phyloP scores from a whole-genome alignment of 192 early-diverging fungal genomes.

The Backusella tuberculispora region DNA sequence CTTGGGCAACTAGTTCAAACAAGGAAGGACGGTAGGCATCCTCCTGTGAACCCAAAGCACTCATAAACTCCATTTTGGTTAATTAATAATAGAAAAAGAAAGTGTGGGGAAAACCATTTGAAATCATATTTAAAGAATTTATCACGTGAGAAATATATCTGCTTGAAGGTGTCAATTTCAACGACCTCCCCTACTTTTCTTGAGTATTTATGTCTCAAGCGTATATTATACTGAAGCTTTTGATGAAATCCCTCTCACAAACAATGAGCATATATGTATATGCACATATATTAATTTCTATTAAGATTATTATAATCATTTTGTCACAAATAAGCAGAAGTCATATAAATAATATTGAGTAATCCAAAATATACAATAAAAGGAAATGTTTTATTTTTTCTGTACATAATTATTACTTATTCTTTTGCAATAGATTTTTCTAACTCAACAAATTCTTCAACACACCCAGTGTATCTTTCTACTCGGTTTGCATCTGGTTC shows the following conservation, averaged over 20 bases:
- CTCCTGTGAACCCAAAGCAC: constrained; percentile 70
- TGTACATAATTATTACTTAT: constrained; percentile 8
- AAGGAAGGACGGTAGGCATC: constrained; percentile 82
- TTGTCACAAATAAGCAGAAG: too few relatives aligned
- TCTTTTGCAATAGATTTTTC: constrained; percentile 3
- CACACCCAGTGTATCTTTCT: constrained; percentile 16
- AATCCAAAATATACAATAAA: neutral
- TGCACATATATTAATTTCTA: too few relatives aligned
- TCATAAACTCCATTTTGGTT: constrained; percentile 83
- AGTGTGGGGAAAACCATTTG: constrained; percentile 18
- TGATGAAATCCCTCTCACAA: too few relatives aligned
- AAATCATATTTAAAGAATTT: neutral
- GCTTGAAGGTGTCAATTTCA: neutral
- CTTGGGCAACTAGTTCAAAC: constrained; percentile 89
- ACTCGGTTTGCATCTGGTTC: constrained; percentile 18
- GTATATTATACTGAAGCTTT: too few relatives aligned
- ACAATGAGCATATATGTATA: too few relatives aligned
- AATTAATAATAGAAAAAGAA: constrained; percentile 4
- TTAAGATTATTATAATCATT: too few relatives aligned
- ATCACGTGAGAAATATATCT: neutral
- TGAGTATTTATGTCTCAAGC: too few relatives aligned
- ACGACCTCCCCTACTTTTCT: too few relatives aligned
- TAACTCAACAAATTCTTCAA: constrained; percentile 30
- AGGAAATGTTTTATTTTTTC: neutral
- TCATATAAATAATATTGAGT: too few relatives aligned